Conservation (phyloP, 148 eudicot species). For the Rhododendron ovatum region DNA sequence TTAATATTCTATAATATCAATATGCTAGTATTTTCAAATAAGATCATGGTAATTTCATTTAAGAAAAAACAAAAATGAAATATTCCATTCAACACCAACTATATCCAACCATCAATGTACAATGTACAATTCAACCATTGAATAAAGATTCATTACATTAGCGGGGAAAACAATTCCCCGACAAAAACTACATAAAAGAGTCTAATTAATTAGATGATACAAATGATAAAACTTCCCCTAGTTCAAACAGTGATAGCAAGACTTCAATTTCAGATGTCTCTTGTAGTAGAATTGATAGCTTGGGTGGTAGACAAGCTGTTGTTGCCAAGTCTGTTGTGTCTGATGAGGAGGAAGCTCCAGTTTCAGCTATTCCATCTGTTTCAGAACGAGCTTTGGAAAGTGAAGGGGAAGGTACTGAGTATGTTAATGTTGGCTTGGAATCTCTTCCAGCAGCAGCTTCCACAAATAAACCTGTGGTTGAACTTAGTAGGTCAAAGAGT, state of each 20-base stretch:
- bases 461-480: slow-evolving; percentile 36
- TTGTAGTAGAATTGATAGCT: slow-evolving; percentile 13
- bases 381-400: slow-evolving; percentile 23
- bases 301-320: slow-evolving; percentile 17
- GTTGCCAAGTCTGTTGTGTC: slow-evolving; percentile 11
- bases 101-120: too few relatives aligned
- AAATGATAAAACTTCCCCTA: slow-evolving; percentile 1
- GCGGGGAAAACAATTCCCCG: too few relatives aligned
- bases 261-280: slow-evolving; percentile 16
- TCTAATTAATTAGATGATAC: not conserved
- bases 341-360: slow-evolving; percentile 25
- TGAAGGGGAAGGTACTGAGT: slow-evolving; percentile 33
- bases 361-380: slow-evolving; percentile 20
- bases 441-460: slow-evolving; percentile 33
- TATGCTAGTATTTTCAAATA: too few relatives aligned
- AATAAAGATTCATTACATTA: too few relatives aligned
- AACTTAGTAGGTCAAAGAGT: slow-evolving; percentile 43
- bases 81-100: too few relatives aligned
- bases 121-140: too few relatives aligned
- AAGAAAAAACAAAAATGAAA: too few relatives aligned
- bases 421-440: slow-evolving; percentile 23
- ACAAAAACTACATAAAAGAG: too few relatives aligned
- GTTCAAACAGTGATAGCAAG: slow-evolving; percentile 16
- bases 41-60: too few relatives aligned
- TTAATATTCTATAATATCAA: too few relatives aligned